Evolutionary conservation across 306 rosid species (phyloP).

Genomic region (Amphicarpaea edgeworthii): DNA sequence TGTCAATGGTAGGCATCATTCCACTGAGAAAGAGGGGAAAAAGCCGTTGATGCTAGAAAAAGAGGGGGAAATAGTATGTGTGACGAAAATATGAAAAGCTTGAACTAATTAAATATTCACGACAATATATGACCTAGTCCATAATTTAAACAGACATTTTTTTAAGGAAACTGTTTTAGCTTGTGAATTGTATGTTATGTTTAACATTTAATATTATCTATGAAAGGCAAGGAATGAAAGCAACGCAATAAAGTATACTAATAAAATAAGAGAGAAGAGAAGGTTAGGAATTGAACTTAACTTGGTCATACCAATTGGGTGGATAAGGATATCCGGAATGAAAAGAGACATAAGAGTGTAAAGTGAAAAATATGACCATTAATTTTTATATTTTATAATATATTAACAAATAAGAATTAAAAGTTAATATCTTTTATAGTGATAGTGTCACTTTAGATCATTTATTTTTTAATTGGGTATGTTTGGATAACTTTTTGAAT

Average conservation of each 20-base stretch:
- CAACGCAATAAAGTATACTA: background rate
- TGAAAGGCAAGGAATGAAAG: background rate
- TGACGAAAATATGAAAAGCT: constrained; percentile 13
- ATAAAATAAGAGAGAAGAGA: background rate
- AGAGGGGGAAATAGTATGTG: background rate
- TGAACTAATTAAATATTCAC: constrained; percentile 25
- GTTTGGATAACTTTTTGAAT: too few species aligned
- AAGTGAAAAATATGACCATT: too few species aligned
- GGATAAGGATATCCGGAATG: too few species aligned
- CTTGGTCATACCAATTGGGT: too few species aligned
- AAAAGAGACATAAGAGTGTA: too few species aligned
- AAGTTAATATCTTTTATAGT: too few species aligned
- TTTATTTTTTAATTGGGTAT: too few species aligned
- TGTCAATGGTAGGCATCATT: constrained; percentile 27
- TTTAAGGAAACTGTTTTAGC: background rate
- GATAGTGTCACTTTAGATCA: too few species aligned
- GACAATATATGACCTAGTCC: background rate
- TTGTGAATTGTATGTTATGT: background rate
- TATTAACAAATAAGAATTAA: too few species aligned
- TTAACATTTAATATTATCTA: background rate
- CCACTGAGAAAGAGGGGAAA: background rate
- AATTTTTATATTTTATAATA: too few species aligned
- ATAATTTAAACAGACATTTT: background rate
- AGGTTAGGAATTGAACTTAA: too few species aligned
- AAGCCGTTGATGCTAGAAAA: background rate